These are phyloP conservation scores for Rhodotorula toruloides DNA, from an alignment of 768 basidiomycete species.

Conservation along the genomic window DNA sequence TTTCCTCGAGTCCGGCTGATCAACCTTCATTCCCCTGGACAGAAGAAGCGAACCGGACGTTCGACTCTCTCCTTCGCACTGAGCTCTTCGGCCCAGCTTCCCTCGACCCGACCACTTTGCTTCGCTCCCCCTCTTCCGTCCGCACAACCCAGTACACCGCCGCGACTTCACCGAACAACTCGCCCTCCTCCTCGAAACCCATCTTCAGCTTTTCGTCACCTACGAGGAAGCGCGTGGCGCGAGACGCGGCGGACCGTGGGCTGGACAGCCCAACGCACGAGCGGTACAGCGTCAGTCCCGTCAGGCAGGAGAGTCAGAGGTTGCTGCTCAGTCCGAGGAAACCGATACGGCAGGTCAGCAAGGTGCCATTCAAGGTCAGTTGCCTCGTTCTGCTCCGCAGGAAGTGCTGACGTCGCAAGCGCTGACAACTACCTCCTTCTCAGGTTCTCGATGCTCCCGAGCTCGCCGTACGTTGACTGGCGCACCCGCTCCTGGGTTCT, in stretches of 20 bases:
- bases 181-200: conserved; percentile 38
- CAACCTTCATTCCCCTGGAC: not conserved
- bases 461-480: conserved; percentile 55
- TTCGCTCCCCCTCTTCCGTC: conserved; percentile 22
- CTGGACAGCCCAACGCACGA: conserved; percentile 82
- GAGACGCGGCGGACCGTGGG: conserved; percentile 35
- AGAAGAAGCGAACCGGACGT: conserved; percentile 52
- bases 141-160: conserved; percentile 36
- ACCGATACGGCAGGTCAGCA: conserved; percentile 73
- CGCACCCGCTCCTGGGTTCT: not conserved
- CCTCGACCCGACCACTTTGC: conserved; percentile 37
- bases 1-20: not conserved
- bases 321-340: conserved; percentile 80
- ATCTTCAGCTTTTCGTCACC: conserved; percentile 42
- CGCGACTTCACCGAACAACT: conserved; percentile 44
- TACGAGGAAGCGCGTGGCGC: conserved; percentile 21
- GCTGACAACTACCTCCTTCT: too few species aligned
- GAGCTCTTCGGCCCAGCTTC: conserved; percentile 49
- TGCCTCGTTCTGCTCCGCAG: fast-evolving
- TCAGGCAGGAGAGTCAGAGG: conserved; percentile 71
- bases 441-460: conserved; percentile 79
- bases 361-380: conserved; percentile 85
- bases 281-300: conserved; percentile 83
- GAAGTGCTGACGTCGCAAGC: not conserved
- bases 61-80: conserved; percentile 49